Conservation (phyloP, 768 basidiomycete species). For the Gloeostereum incarnatum region DNA sequence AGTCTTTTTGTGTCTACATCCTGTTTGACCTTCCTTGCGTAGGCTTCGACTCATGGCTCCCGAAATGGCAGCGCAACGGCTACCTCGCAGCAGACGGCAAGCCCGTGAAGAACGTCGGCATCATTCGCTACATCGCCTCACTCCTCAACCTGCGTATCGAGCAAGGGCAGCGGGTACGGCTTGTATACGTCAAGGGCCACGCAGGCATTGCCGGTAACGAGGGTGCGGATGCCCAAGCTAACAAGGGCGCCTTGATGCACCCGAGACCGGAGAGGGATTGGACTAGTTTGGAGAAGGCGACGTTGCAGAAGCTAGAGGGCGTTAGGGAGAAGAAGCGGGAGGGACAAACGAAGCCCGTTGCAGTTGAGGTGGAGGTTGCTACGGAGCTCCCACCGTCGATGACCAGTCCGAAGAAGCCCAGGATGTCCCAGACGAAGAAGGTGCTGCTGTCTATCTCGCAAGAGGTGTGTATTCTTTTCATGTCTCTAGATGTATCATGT, state of each 20-base stretch:
- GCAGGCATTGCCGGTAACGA: constrained; percentile 78
- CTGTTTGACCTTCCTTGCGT: constrained; percentile 7
- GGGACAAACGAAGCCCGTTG: background rate
- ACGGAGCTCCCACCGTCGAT: constrained; percentile 1
- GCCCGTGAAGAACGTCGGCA: constrained; percentile 60
- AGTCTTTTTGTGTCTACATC: background rate
- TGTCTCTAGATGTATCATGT: too few species aligned
- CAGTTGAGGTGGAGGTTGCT: constrained; percentile 14
- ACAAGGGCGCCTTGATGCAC: constrained; percentile 36
- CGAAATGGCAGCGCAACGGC: constrained; percentile 49
- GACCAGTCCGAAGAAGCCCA: too few species aligned
- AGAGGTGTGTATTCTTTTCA: too few species aligned
- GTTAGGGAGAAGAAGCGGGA: background rate
- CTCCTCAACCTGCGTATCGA: constrained; percentile 45
- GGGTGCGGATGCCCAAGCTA: constrained; percentile 71
- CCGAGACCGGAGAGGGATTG: constrained; percentile 48
- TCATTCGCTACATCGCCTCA: constrained; percentile 65
- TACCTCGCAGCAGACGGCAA: constrained; percentile 38
- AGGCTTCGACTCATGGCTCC: constrained; percentile 68
- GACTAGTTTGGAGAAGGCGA: constrained; percentile 23
- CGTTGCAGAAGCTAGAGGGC: constrained; percentile 8
- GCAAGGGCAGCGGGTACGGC: constrained; percentile 43
- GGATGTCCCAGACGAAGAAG: too few species aligned
- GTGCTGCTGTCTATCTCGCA: too few species aligned
- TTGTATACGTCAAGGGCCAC: constrained; percentile 77